Evolutionary conservation across 2,329 filamentous ascomycete species (phyloP).

Genomic region (Ophiocordyceps unilateralis): DNA sequence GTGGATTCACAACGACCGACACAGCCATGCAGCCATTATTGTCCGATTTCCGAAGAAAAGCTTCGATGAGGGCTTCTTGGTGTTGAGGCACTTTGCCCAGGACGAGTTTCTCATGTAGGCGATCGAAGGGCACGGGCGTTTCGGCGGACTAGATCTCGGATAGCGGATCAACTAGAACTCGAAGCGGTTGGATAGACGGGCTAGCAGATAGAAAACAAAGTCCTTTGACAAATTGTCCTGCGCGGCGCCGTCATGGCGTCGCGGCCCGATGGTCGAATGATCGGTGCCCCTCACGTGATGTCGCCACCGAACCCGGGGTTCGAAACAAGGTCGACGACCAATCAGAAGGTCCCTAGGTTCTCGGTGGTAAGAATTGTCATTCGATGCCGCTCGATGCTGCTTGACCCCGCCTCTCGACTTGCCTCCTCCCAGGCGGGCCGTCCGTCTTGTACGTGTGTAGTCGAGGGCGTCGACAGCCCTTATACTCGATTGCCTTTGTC

Average conservation of each 20-base stretch:
- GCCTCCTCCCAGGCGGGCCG: neutral
- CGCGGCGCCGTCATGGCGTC: neutral
- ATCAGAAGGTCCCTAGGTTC: neutral
- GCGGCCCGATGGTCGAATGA: neutral
- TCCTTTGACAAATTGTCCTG: neutral
- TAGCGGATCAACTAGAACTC: neutral
- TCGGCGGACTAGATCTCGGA: neutral
- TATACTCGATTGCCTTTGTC: neutral
- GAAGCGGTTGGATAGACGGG: neutral
- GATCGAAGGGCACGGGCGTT: neutral
- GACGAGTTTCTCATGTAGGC: conserved; percentile 42
- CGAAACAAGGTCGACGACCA: neutral
- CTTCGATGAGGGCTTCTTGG: conserved; percentile 61
- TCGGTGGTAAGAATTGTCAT: neutral
- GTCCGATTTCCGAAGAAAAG: conserved; percentile 49
- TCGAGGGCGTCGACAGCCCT: neutral
- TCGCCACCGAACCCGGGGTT: neutral
- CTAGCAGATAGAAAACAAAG: neutral
- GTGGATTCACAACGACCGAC: conserved; percentile 59
- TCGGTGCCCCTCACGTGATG: neutral
- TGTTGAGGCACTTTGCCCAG: conserved; percentile 66
- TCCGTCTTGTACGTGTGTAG: neutral
- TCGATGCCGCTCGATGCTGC: neutral
- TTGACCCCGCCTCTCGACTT: neutral
- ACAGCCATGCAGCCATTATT: conserved; percentile 83